Evolutionary conservation across 2,329 filamentous ascomycete genomes (phyloP).

Genomic region (Paraphoma sp.): DNA sequence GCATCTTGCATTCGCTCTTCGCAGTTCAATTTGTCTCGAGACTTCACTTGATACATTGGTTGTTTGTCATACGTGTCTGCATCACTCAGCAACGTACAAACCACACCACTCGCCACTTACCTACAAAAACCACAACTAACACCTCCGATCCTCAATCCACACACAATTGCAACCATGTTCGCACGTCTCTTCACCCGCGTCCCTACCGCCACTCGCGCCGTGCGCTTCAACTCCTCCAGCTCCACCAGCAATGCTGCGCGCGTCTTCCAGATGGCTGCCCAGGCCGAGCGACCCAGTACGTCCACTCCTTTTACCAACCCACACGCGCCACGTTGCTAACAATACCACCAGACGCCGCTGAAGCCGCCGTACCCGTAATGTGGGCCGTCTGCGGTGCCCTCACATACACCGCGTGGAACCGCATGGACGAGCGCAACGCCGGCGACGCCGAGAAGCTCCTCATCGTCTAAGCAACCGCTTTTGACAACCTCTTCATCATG

Average conservation of each 20-base stretch:
- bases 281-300: conserved; percentile 40
- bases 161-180: conserved; percentile 18
- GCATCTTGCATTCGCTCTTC: neutral
- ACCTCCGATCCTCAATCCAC: neutral
- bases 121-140: conserved; percentile 1
- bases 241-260: conserved; percentile 27
- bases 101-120: conserved; percentile 1
- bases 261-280: conserved; percentile 38
- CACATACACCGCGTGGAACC: conserved; percentile 37
- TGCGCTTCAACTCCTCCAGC: conserved; percentile 41
- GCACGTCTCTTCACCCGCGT: conserved; percentile 26
- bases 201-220: conserved; percentile 27
- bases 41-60: neutral
- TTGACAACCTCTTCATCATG: neutral
- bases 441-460: conserved; percentile 41
- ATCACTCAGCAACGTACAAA: neutral
- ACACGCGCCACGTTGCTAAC: neutral
- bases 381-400: conserved; percentile 38
- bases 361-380: conserved; percentile 40
- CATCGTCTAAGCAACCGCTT: conserved; percentile 17
- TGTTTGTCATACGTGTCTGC: conserved; percentile 8
- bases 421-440: conserved; percentile 33
- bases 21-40: too few species aligned
- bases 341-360: conserved; percentile 21
- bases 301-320: neutral